Percentiles rank a stretch among this genome's conserved stretches.
Conservation (phyloP, 129 eudicot species). For the Chrysanthemum lavandulifolium region DNA sequence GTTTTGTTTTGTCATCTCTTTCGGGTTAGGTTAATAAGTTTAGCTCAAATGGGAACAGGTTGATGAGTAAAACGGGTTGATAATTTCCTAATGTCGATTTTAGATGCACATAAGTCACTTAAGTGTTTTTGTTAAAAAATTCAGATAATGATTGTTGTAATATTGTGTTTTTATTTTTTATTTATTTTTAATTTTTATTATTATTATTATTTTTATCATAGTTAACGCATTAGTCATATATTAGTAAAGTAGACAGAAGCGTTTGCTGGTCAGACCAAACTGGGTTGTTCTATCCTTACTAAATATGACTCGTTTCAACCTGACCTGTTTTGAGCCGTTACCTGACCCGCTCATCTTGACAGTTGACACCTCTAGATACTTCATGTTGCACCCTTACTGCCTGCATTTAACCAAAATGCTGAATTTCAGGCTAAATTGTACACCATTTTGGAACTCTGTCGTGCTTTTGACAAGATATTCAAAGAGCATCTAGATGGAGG, state of each 20-base stretch:
- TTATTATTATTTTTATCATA: too few species aligned
- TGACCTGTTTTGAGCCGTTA: not conserved
- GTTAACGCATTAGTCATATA: not conserved
- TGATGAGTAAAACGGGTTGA: not conserved
- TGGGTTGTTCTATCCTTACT: not conserved
- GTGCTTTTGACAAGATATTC: conserved; percentile 81
- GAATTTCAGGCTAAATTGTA: conserved; percentile 80
- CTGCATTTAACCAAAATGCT: conserved; percentile 3
- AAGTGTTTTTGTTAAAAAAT: not conserved
- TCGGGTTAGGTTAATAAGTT: not conserved
- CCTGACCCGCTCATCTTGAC: not conserved
- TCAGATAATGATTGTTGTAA: not conserved
- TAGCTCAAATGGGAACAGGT: not conserved
- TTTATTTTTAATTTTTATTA: too few species aligned
- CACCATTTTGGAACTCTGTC: conserved; percentile 89
- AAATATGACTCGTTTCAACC: conserved; percentile 1
- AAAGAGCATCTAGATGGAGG: conserved; percentile 97
- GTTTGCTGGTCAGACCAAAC: not conserved
- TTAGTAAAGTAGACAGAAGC: not conserved
- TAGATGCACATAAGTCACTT: not conserved
- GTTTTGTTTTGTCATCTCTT: not conserved
- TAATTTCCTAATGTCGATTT: not conserved
- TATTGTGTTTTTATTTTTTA: not conserved
- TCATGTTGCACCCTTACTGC: conserved; percentile 1
- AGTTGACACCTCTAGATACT: not conserved